Base-by-base conservation (phyloP, 768 basidiomycete genomes). In the Lactarius sanguifluus region DNA sequence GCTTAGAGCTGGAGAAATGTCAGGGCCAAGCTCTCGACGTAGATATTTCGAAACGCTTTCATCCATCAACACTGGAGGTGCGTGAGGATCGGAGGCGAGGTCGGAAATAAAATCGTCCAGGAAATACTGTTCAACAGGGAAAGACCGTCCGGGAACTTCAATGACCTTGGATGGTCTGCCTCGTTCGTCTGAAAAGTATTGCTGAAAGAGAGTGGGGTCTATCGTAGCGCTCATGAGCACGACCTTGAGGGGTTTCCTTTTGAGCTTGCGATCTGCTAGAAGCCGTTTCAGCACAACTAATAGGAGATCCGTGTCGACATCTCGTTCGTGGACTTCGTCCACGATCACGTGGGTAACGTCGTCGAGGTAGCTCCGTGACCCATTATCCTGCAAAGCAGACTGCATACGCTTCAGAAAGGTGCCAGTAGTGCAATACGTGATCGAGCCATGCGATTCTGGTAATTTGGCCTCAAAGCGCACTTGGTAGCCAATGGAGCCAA, bases 171-270 rank as follows among this genome's bases (percentile, higher is more conserved):
- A 90, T 2, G 84, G 86, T 16, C 78, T 73, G 25, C 86, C 87
- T 0, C 76, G 67, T 20, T 83, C 79, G 72, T 90, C 85, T 9
- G 81, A 78, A 80, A 98, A 98, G 79, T 98, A 98, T 13, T 83
- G 79, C 73, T 91, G 89, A 84, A 97, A 98, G 30, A 96, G 82
- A 0, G 84, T 84, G 10, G 95, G 91, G 72, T 97, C 92, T 73
- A 98, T 93, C 54, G 96, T 98, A 10, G 96, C 96, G 73, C 92
- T 96, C 95, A 98, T 97, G 64, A 98, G 83, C 52, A 97, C 78
- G 69, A 98, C 81, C 76, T 94, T 95, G 76, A 98, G 77, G 3
- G 91, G 87, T 57, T 87, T 84, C 13, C 84, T 82, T 69, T 84
- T 83, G 7, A 84, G 79, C 74, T 84, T 88, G 70, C 94, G 85